These are phyloP conservation scores for Tetrahymena elliotti DNA, from an alignment of 73 alveolate species.

Conservation along the genomic window DNA sequence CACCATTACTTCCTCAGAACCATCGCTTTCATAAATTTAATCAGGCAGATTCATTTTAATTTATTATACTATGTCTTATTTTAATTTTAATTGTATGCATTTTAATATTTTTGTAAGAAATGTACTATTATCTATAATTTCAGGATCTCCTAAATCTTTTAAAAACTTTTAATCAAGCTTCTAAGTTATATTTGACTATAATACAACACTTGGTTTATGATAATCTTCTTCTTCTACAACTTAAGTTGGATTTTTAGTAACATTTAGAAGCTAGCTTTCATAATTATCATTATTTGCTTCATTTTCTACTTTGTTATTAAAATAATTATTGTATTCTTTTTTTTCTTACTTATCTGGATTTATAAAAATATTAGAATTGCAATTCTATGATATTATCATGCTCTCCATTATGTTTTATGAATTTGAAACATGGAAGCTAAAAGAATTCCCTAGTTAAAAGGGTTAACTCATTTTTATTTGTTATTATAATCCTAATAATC, in stretches of 20 bases:
- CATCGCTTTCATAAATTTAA: not conserved
- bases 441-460: not conserved
- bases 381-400: not conserved
- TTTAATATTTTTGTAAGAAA: not conserved
- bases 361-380: not conserved
- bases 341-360: not conserved
- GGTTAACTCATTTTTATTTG: not conserved
- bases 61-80: not conserved
- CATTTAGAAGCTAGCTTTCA: not conserved
- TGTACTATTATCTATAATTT: not conserved
- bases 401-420: not conserved
- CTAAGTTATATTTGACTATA: not conserved
- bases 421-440: not conserved
- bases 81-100: not conserved
- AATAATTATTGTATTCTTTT: not conserved
- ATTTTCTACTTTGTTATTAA: not conserved
- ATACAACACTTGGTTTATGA: not conserved
- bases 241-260: not conserved
- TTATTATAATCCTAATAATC: not conserved
- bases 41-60: not conserved
- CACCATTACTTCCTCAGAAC: not conserved
- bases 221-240: not conserved
- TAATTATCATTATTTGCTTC: not conserved
- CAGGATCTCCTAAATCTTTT: not conserved
- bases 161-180: not conserved